Evolutionary conservation across 2,329 filamentous ascomycete species (phyloP), one percentile per base, ranked within the genome.

Genomic region (Diaporthe nobilis): DNA sequence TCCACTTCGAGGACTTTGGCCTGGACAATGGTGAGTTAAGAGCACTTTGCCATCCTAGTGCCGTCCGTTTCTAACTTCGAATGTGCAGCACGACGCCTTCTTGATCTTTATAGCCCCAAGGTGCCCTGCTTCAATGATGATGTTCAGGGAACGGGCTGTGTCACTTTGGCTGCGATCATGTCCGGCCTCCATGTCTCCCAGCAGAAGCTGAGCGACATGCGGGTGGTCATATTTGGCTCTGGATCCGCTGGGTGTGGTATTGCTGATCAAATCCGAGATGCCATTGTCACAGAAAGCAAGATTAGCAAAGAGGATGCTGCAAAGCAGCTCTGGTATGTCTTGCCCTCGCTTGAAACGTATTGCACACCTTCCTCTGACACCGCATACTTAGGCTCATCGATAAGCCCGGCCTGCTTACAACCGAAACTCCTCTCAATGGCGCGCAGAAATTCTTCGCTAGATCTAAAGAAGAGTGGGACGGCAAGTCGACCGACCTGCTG

Each of bases 61-160:
- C n/a, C 7, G n/a, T 39, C 4, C 9, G 13, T 73, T 73, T 10
- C 3, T 37, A 37, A 12, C 20, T 28, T 37, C 49, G 1, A 8
- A 3, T 7, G 0, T 17, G 2, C 44, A 88, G 94, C 94, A 0
- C 88, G 94, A 42, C 90, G 94, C 4, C 90, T 98, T 3, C 87
- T 98, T 0, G 94, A 98, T 76, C 90, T 88, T 49, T 98, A 97
- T 80, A 90, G 93, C 1, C 88, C 92, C 0, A 81, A 93, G 68
- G 92, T 96, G 10, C 89, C 95, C 0, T 97, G 95, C 82, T 98
- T 98, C 87, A 98, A 98, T 80, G 95, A 98, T 75, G 95, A 98
- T 82, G 92, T 98, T 0, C 95, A 98, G 83, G 95, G 95, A 1
- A 98, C 95, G 0, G 95, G 95, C 0, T 96, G 94, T 76, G 95